Base-by-base conservation (phyloP, 352 stramenopile genomes). In the Pythium chondricola region DNA sequence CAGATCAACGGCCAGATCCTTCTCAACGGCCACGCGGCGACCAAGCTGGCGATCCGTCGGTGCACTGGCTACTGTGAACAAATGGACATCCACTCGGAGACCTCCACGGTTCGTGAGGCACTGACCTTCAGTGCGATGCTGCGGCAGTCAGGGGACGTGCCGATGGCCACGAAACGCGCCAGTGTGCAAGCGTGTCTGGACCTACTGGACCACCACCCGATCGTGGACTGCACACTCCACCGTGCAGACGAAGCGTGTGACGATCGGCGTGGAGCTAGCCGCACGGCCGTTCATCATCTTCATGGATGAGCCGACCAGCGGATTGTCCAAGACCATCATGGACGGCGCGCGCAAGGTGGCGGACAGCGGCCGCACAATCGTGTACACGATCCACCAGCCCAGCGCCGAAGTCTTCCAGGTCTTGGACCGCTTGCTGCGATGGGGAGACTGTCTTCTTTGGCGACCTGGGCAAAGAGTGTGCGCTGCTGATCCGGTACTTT, bases 61-160 rank as follows among this genome's bases (percentile, higher is more conserved):
- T 35, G 30, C 6, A 55, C 56, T 18, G 56, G 56, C 83, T 33
- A 50, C 43, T 50, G 43, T 41, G 43, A 50, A 27, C 43, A 50
- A 17, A 50, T 50, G 43, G 43, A 50, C 21, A 41, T 50, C 29
- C 43, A 50, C 31, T 50, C 43, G 25, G 43, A 50, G 29, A 33
- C 17, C 9, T 67, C 74, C 8, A 96, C 86, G 4, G 74, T 85
- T 7, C 61, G 81, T 13, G 86, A 96, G 51, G 69, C 79, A 11
- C 78, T 96, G 17, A 47, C 57, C 9, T 96, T 96, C 50, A 86
- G 70, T 43, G 84, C 86, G 2, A 69, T 74, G 29, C 51, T 96
- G 24, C 59, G 83, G 25, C 55, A 65, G 35, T 25, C 41, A 1
- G 40, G 33, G 6, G 54, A 59, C 2, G 49, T 67, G 6, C 35